Base-by-base conservation (phyloP, 306 rosid genomes). In the Macrotyloma uniflorum region DNA sequence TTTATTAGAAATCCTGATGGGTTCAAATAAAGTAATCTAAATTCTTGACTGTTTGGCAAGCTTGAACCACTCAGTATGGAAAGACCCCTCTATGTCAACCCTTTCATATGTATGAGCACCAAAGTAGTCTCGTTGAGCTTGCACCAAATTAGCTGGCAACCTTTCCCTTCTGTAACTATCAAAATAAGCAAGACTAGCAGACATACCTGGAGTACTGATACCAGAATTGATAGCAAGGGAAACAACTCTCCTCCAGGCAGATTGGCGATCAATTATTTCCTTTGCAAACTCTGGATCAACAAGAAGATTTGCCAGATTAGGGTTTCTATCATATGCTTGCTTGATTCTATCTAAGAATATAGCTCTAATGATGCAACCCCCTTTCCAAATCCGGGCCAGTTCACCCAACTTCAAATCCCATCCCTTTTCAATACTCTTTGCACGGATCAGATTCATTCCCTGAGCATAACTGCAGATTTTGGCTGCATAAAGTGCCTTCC, bases 31-130 rank as follows among this genome's bases (percentile, higher is more conserved):
- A 70, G 78, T 49, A 58, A 81, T 79, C 83, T 88, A 91, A 46
- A 61, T 66, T 85, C 75, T 87, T 7, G 85, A 88, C 80, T 86
- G 91, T 74, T 82, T 85, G 24, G 97, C 93, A 46, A 93, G 87
- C 92, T 90, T 91, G 96, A 91, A 93, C 98, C 98, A 93, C 75
- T 93, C 97, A 7, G 98, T 91, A 54, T 93, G 98, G 91, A 86
- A 93, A 30, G 96, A 80, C n/a, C 98, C 97, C 40, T 90, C 93
- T 0, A 67, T 26, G 33, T 91, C 98, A 62, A 75, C 77, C 86
- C 97, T 86, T 84, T 93, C 93, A 67, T 91, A 91, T 20, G 98
- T 93, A 81, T 93, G 98, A 71, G 98, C 98, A 54, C 98, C 97
- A 19, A 91, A 93, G 83, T 93, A 93, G 85, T 93, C 98, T 43